Evolutionary conservation across 2,329 filamentous ascomycete genomes (phyloP), one percentile per base, ranked within the genome.

Genomic region (Lasiodiplodia citricola): DNA sequence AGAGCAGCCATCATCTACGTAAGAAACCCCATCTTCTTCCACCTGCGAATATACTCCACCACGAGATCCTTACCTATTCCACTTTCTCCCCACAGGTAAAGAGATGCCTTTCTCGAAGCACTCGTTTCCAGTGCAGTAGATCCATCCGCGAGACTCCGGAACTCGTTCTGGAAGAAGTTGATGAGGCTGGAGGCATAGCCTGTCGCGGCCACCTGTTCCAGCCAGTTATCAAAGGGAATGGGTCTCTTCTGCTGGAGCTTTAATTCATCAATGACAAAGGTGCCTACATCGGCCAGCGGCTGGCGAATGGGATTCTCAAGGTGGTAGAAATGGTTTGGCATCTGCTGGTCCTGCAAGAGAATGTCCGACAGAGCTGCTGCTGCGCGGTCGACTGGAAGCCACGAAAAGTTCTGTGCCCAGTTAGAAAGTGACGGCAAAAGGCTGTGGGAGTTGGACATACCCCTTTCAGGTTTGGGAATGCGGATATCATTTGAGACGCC

Each of bases 261-360:
- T 28, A 63, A n/a, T 44, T 51, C 58, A 2, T 35, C 4, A 2
- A 13, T 28, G 10, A 52, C 44, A 18, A 35, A 35, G 10, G 25
- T 28, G 8, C 25, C 28, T 25, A 63, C 21, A 1, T 18, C 44
- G 2, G 10, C 5, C 62, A 68, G 66, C 2, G 65, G 37, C 31
- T 71, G 70, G 11, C 70, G 23, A 4, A 70, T 25, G 7, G 70
- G 70, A 58, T 70, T 71, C 25, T 71, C 70, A 7, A 71, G 11
- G 35, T 71, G 70, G 28, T 68, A 70, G 14, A 70, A 5, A 10
- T 16, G 8, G 16, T 50, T 14, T 4, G 57, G 16, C 8, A 54
- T 31, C 4, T 52, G 11, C 23, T 8, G 8, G 7, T 23, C 13
- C 6, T 51, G 44, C 3, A 70, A 44, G 2, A 67, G n/a, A 1